Evolutionary conservation across 2,329 filamentous ascomycete species (phyloP), one percentile per base, ranked within the genome.

Genomic region (Hymenoscyphus fraxineus): DNA sequence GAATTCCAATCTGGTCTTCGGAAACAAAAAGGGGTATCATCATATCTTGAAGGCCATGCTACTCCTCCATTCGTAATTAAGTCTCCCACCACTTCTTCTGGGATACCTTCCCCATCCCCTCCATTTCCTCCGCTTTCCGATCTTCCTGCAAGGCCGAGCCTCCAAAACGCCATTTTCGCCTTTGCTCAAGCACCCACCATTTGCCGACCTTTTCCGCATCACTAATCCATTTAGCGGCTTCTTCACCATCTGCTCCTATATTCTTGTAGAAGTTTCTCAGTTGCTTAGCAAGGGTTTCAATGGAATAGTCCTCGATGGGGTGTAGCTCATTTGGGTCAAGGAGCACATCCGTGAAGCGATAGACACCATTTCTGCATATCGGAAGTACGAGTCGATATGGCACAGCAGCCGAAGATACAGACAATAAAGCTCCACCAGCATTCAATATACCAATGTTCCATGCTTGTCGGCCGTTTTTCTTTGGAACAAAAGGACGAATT

Each of bases 131-230:
- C 6, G 68, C 64, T 7, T 68, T 65, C 22, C 71, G 65, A 67
- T 73, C 71, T 40, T 68, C 68, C 27, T 69, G 68, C 58, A 70
- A 65, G 0, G 68, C 69, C 15, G 68, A 67, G 12, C 66, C 67
- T 15, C 64, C 59, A 58, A 72, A 73, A 3, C 68, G 61, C 72
- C 72, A 73, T 27, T 70, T 64, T 32, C 66, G 54, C 55, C 72
- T 64, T 64, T 69, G 66, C 67, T 79, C 78, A 63, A 71, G 67
- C 15, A 76, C 72, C 76, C 77, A 78, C 78, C 78, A 79, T 44
- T 71, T 70, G 3, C 73, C 74, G 38, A 78, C 72, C 56, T 75
- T 71, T 10, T 75, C 75, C 0, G 77, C 78, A 32, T 78, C 73
- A 12, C 64, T 65, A 2, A 76, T 69, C 78, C 77, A 79, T 59